Conservation (phyloP, 164 flowering plant genomes). For the Aristolochia fimbriata region DNA sequence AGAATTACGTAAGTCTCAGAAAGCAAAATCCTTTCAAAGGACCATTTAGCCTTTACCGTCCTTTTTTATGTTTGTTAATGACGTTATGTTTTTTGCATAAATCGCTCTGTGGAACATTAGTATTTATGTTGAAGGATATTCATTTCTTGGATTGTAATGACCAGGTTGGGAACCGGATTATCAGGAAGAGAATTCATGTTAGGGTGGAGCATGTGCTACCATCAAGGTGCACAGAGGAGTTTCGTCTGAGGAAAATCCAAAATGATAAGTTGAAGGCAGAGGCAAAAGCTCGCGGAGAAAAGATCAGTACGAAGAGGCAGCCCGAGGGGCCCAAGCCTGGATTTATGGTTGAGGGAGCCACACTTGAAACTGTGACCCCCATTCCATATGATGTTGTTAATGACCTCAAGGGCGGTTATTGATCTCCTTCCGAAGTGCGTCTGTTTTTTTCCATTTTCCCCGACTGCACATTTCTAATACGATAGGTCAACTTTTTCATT, state of each 20-base stretch:
- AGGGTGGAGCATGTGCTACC: slow-evolving; percentile 24
- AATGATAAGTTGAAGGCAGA: slow-evolving; percentile 21
- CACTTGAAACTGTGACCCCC: slow-evolving; percentile 27
- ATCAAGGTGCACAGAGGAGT: slow-evolving; percentile 23
- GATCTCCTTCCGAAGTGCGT: neutral
- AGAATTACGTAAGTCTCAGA: too few relatives aligned
- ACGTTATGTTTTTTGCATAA: neutral
- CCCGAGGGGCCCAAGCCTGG: slow-evolving; percentile 28
- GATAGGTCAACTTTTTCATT: too few relatives aligned
- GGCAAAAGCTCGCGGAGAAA: slow-evolving; percentile 24
- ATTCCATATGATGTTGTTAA: slow-evolving; percentile 19
- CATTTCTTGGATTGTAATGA: neutral
- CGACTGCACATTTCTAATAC: too few relatives aligned
- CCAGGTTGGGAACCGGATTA: slow-evolving; percentile 23
- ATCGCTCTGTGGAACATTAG: neutral
- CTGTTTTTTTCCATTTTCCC: too few relatives aligned
- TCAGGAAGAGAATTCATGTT: slow-evolving; percentile 25
- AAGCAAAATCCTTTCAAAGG: neutral
- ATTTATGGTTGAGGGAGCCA: slow-evolving; percentile 30
- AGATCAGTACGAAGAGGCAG: slow-evolving; percentile 24
- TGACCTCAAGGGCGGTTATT: slow-evolving; percentile 23
- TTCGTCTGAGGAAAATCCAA: slow-evolving; percentile 14
- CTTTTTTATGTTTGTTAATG: neutral
- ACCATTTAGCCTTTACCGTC: neutral
- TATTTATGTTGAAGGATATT: neutral